Percentiles rank a stretch among this genome's conserved stretches.
phyloP scores from a whole-genome alignment of 345 rosid species.

The Syzygium aromaticum region DNA sequence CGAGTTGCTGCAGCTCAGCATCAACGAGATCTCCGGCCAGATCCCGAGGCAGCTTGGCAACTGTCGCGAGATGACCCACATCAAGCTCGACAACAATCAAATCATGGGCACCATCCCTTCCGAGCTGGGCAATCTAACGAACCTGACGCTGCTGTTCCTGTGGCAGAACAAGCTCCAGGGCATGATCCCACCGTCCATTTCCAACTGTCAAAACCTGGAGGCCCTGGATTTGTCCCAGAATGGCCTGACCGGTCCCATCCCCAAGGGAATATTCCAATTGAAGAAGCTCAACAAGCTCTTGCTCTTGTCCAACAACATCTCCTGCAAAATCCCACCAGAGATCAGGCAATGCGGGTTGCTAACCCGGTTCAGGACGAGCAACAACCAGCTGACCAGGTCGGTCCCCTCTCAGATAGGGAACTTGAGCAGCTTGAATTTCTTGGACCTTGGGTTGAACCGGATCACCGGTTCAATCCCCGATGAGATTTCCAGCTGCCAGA shows the following conservation, averaged over 20 bases:
- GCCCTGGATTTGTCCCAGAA: slow-evolving; percentile 83
- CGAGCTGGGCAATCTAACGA: slow-evolving; percentile 43
- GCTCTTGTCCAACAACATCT: slow-evolving; percentile 68
- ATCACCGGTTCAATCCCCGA: slow-evolving; percentile 47
- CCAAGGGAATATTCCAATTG: slow-evolving; percentile 52
- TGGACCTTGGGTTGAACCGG: slow-evolving; percentile 66
- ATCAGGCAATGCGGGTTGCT: slow-evolving; percentile 64
- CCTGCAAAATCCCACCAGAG: slow-evolving; percentile 50
- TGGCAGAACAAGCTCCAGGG: slow-evolving; percentile 88
- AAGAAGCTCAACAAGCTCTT: slow-evolving; percentile 66
- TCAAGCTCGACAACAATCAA: slow-evolving; percentile 80
- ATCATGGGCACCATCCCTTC: slow-evolving; percentile 64
- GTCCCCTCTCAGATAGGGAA: slow-evolving; percentile 54
- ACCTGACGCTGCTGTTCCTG: slow-evolving; percentile 58
- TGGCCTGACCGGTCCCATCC: slow-evolving; percentile 61
- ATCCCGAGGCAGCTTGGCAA: slow-evolving; percentile 54
- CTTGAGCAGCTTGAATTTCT: slow-evolving; percentile 53
- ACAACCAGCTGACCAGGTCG: slow-evolving; percentile 43
- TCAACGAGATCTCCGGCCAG: slow-evolving; percentile 64
- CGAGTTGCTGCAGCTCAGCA: slow-evolving; percentile 63
- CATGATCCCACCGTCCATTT: slow-evolving; percentile 50
- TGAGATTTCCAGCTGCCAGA: slow-evolving; percentile 48
- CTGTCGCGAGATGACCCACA: slow-evolving; percentile 47
- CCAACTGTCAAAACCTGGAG: slow-evolving; percentile 54
- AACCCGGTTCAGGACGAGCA: slow-evolving; percentile 53